A percentile compares a stretch with the other conserved stretches of the same genome.
These are phyloP conservation scores for Metschnikowia gelsemii DNA, from an alignment of 805 yeast genomes.

Conservation along the genomic window DNA sequence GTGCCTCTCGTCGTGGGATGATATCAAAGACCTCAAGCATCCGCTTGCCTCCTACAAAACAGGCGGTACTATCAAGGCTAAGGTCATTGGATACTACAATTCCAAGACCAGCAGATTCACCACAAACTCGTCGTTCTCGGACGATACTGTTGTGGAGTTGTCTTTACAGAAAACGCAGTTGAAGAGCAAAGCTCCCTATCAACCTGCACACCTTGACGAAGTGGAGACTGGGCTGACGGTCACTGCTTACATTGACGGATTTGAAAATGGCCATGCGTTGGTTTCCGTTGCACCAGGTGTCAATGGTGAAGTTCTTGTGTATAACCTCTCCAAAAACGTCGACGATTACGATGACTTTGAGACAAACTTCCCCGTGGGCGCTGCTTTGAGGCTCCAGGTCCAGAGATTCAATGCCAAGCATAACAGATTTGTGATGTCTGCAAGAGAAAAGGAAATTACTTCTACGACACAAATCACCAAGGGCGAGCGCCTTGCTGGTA, in stretches of 20 bases:
- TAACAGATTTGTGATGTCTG: conserved; percentile 48
- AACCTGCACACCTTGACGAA: conserved; percentile 18
- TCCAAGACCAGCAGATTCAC: conserved; percentile 64
- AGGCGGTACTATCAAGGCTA: conserved; percentile 59
- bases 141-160: conserved; percentile 62
- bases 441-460: conserved; percentile 45
- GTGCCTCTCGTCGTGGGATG: conserved; percentile 52
- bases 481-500: conserved; percentile 60
- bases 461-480: conserved; percentile 39
- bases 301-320: conserved; percentile 62
- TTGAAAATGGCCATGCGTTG: conserved; percentile 60
- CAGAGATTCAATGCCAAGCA: conserved; percentile 53
- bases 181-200: conserved; percentile 17
- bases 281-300: conserved; percentile 67
- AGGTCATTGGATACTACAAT: conserved; percentile 76
- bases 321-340: conserved; percentile 62
- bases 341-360: conserved; percentile 49
- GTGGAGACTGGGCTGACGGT: conserved; percentile 50
- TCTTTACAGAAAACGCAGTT: conserved; percentile 50
- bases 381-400: conserved; percentile 61
- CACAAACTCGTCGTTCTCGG: conserved; percentile 48
- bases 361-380: conserved; percentile 66
- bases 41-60: conserved; percentile 61
- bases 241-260: conserved; percentile 64
- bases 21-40: conserved; percentile 53